Conservation (phyloP, 2,329 filamentous ascomycete species). For the Talaromyces pinophilus region DNA sequence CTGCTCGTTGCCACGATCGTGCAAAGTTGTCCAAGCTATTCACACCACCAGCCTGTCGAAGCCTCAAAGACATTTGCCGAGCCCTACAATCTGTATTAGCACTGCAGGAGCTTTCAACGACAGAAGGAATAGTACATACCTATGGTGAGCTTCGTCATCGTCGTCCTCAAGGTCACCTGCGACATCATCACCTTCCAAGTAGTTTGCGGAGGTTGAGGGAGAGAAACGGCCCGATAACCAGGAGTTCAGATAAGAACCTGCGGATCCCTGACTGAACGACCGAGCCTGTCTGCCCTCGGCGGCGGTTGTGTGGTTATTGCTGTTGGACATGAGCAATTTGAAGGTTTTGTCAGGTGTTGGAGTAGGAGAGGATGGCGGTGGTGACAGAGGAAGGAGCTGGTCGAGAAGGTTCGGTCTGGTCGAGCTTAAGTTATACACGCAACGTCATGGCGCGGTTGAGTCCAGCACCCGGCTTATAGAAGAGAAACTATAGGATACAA, state of each 20-base stretch:
- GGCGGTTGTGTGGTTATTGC: neutral
- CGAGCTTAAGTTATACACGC: neutral
- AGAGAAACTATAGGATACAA: neutral
- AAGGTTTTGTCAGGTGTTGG: neutral
- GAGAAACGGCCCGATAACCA: conserved; percentile 22
- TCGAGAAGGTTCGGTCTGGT: conserved; percentile 10
- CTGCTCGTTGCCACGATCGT: conserved; percentile 86
- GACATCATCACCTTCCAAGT: conserved; percentile 10
- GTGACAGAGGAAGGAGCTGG: neutral
- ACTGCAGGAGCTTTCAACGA: neutral
- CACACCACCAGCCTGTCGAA: conserved; percentile 74
- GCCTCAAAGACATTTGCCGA: conserved; percentile 50
- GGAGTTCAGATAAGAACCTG: conserved; percentile 20
- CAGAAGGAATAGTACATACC: neutral
- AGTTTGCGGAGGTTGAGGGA: conserved; percentile 16
- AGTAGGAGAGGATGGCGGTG: neutral
- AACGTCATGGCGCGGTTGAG: conserved; percentile 1
- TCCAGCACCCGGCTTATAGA: neutral
- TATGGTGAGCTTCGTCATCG: conserved; percentile 26
- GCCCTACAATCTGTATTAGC: conserved; percentile 27
- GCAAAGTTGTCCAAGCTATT: conserved; percentile 96
- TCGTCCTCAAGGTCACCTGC: conserved; percentile 19
- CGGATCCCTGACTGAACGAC: conserved; percentile 24
- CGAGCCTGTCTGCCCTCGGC: conserved; percentile 20
- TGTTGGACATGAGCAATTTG: conserved; percentile 14